phyloP scores from a whole-genome alignment of 805 yeast genomes.

The Kluyveromyces wickerhamii region DNA sequence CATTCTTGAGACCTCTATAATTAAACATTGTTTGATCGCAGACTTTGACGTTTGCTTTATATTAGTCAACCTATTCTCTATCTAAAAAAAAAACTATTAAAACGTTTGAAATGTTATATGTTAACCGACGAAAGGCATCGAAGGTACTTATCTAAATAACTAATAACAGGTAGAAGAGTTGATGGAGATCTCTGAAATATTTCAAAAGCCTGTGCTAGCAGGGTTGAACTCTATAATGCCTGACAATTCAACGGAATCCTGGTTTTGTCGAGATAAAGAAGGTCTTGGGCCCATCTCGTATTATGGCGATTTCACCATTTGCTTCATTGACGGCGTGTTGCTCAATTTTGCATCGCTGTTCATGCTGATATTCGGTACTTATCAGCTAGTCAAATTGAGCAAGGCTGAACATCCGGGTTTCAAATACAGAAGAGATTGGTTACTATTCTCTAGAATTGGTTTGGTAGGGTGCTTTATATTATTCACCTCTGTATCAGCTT shows the following conservation, averaged over 20 bases:
- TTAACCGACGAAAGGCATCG: too few species aligned
- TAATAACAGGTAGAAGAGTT: too few species aligned
- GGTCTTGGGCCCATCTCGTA: conserved; percentile 38
- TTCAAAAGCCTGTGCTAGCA: too few species aligned
- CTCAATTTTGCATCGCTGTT: conserved; percentile 35
- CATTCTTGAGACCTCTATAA: too few species aligned
- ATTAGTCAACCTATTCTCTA: too few species aligned
- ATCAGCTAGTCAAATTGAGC: conserved; percentile 28
- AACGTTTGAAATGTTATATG: too few species aligned
- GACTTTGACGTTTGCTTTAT: too few species aligned
- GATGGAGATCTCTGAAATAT: too few species aligned
- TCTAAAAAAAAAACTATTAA: too few species aligned
- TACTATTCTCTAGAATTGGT: conserved; percentile 28
- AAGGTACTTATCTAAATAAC: too few species aligned
- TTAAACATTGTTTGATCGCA: too few species aligned
- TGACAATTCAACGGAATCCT: conserved; percentile 9
- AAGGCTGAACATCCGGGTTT: conserved; percentile 19
- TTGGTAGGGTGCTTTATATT: conserved; percentile 28
- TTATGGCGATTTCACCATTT: conserved; percentile 51
- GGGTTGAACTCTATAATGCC: too few species aligned
- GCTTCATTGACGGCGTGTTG: conserved; percentile 48
- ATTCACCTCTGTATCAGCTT: conserved; percentile 18
- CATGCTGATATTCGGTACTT: conserved; percentile 37
- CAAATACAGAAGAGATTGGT: conserved; percentile 35
- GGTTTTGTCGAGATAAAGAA: conserved; percentile 27